Evolutionary conservation across 2,329 filamentous ascomycete genomes (phyloP).

Genomic region (Cercospora zeae-maydis): DNA sequence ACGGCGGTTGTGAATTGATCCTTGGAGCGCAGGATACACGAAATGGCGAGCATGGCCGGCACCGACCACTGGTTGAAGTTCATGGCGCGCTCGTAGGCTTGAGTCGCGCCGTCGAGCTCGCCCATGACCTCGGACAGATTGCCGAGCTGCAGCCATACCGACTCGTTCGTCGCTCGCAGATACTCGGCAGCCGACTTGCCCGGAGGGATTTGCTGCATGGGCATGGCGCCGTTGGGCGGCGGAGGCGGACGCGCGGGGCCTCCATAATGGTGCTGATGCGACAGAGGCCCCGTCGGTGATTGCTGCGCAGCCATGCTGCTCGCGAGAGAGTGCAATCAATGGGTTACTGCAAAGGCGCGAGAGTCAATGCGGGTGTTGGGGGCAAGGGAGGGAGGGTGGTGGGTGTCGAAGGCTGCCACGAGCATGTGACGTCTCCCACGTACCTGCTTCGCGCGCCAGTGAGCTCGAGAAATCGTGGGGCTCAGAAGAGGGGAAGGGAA

Average conservation of each 20-base stretch:
- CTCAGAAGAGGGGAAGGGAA: background rate
- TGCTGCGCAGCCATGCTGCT: conserved; percentile 53
- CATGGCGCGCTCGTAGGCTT: conserved; percentile 85
- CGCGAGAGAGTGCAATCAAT: background rate
- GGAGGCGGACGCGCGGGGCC: conserved; percentile 61
- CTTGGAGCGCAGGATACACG: conserved; percentile 81
- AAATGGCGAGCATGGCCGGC: conserved; percentile 89
- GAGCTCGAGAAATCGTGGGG: background rate
- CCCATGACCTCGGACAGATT: conserved; percentile 83
- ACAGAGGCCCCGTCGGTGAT: conserved; percentile 69
- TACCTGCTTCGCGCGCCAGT: background rate
- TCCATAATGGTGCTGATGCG: conserved; percentile 64
- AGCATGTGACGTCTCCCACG: conserved; percentile 7
- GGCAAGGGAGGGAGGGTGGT: background rate
- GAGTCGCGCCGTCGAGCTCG: conserved; percentile 82
- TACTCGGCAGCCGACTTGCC: conserved; percentile 67
- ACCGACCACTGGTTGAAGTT: conserved; percentile 85
- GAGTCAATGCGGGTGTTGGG: background rate
- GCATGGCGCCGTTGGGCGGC: conserved; percentile 47
- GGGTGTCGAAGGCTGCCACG: background rate
- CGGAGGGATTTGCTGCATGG: conserved; percentile 49
- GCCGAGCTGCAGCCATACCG: conserved; percentile 87
- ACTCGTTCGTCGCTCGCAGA: conserved; percentile 75
- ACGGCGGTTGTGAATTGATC: conserved; percentile 93
- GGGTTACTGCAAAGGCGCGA: background rate